Evolutionary conservation across 2,329 filamentous ascomycete genomes (phyloP).

Genomic region (Botryotinia calthae): DNA sequence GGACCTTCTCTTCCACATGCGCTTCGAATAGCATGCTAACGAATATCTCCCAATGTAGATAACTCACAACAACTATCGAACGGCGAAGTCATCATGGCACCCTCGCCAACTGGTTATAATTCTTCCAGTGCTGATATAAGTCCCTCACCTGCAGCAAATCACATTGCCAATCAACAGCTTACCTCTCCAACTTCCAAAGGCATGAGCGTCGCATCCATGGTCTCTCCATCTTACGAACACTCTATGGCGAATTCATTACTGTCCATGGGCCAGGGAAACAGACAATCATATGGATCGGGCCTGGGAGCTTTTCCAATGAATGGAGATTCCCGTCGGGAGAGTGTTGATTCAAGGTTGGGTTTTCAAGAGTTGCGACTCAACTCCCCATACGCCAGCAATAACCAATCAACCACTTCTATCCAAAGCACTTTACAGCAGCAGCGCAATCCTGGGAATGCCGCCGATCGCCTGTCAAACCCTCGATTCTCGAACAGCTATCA

Average conservation of each 20-base stretch:
- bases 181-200: slow-evolving; percentile 56
- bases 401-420: slow-evolving; percentile 72
- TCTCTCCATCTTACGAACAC: slow-evolving; percentile 53
- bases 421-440: slow-evolving; percentile 69
- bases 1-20: not conserved
- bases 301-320: slow-evolving; percentile 29
- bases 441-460: slow-evolving; percentile 51
- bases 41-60: slow-evolving; percentile 20
- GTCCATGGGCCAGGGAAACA: slow-evolving; percentile 28
- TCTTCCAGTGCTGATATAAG: slow-evolving; percentile 56
- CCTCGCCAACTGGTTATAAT: slow-evolving; percentile 42
- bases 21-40: not conserved
- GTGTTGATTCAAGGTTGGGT: slow-evolving; percentile 76
- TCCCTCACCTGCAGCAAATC: slow-evolving; percentile 55
- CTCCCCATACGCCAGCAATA: slow-evolving; percentile 73
- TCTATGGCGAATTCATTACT: slow-evolving; percentile 26
- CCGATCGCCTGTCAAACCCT: slow-evolving; percentile 49
- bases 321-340: slow-evolving; percentile 63
- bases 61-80: slow-evolving; percentile 32
- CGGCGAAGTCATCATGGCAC: slow-evolving; percentile 25
- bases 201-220: slow-evolving; percentile 66
- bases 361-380: slow-evolving; percentile 68
- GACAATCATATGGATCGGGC: slow-evolving; percentile 26
- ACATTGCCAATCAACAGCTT: slow-evolving; percentile 46
- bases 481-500: slow-evolving; percentile 65